Percentiles rank a stretch among this genome's conserved stretches.
phyloP scores from a whole-genome alignment of 306 rosid genomes.

The Quercus agrifolia region DNA sequence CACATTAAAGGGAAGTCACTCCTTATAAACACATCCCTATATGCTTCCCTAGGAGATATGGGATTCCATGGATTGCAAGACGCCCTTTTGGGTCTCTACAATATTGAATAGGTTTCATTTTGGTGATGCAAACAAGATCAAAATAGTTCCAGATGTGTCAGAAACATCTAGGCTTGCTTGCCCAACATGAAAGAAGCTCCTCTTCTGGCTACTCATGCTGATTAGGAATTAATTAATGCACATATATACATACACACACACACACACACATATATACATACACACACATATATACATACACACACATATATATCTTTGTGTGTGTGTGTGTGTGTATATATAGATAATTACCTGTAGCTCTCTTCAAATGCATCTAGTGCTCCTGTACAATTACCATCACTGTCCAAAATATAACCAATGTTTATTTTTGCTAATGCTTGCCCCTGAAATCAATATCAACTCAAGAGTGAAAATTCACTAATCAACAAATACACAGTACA shows the following conservation, averaged over 20 bases:
- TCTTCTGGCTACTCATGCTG: conserved; percentile 1
- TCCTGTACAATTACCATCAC: conserved; percentile 51
- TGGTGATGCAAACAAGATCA: background rate
- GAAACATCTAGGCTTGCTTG: conserved; percentile 12
- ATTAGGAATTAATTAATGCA: background rate
- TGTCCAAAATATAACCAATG: conserved; percentile 78
- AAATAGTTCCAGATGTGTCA: conserved; percentile 4
- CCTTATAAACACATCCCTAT: too few relatives aligned
- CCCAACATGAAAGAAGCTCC: conserved; percentile 9
- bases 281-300: background rate
- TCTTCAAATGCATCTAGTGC: conserved; percentile 71
- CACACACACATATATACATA: background rate
- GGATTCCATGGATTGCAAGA: too few relatives aligned
- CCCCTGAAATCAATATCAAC: conserved; percentile 53
- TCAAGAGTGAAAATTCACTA: conserved; percentile 29
- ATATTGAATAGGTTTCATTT: background rate
- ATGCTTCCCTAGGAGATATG: too few relatives aligned
- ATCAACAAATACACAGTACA: conserved; percentile 6
- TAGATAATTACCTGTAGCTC: conserved; percentile 62
- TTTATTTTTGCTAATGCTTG: conserved; percentile 69
- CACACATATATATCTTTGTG: too few relatives aligned
- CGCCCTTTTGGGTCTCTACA: too few relatives aligned
- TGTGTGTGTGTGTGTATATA: background rate
- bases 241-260: background rate
- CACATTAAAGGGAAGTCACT: too few relatives aligned